These are phyloP conservation scores for Sinapis alba DNA, from an alignment of 441 rosid genomes.

Conservation along the genomic window DNA sequence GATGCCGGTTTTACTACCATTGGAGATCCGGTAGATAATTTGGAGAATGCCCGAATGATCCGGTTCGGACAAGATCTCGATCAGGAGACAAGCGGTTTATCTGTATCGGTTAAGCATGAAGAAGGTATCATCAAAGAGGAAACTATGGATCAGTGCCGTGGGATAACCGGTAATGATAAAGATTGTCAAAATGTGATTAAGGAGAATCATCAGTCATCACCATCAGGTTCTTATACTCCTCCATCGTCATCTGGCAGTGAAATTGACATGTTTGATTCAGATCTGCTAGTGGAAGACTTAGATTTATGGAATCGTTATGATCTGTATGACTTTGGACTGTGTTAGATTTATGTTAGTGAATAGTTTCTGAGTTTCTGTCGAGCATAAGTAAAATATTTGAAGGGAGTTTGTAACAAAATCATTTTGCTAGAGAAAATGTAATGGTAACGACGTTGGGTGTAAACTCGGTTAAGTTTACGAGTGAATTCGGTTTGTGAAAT, in stretches of 20 bases:
- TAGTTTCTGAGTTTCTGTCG: background rate
- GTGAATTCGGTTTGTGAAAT: background rate
- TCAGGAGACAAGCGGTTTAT: background rate
- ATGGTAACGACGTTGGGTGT: background rate
- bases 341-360: background rate
- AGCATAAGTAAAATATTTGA: background rate
- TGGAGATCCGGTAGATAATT: slow-evolving; percentile 13
- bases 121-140: background rate
- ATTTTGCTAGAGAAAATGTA: background rate
- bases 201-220: slow-evolving; percentile 13
- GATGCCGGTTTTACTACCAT: background rate
- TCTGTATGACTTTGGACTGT: slow-evolving; percentile 24
- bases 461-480: background rate
- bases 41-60: slow-evolving; percentile 24
- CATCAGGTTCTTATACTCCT: slow-evolving; percentile 22
- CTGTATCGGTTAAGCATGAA: slow-evolving; percentile 11
- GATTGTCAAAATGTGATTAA: slow-evolving; percentile 9
- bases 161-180: slow-evolving; percentile 14
- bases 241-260: slow-evolving; percentile 28
- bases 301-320: slow-evolving; percentile 25
- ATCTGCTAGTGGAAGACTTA: slow-evolving; percentile 8
- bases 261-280: background rate
- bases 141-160: slow-evolving; percentile 6
- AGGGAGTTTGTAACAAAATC: background rate
- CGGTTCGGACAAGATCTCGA: slow-evolving; percentile 15